These are phyloP conservation scores for Curvularia verruculosa DNA, from an alignment of 2,329 filamentous ascomycete genomes.

Conservation along the genomic window DNA sequence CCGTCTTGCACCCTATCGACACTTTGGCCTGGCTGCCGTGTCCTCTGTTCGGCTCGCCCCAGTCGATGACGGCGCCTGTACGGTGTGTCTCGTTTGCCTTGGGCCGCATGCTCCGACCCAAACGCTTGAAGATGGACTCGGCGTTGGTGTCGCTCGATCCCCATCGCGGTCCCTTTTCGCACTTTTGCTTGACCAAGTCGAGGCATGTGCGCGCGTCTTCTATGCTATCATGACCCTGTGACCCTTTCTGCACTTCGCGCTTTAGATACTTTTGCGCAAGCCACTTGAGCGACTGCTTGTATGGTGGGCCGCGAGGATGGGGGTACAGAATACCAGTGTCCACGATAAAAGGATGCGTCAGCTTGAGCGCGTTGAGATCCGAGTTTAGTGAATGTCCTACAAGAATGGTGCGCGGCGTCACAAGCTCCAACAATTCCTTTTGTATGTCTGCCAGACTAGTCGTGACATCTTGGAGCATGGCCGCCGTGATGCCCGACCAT, in stretches of 20 bases:
- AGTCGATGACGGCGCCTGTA: conserved; percentile 81
- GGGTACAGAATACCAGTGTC: conserved; percentile 91
- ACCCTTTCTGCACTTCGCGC: conserved; percentile 85
- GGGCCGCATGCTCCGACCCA: conserved; percentile 63
- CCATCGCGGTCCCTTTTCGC: conserved; percentile 88
- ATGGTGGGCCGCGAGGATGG: conserved; percentile 84
- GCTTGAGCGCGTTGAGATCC: conserved; percentile 80
- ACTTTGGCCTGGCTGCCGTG: conserved; percentile 63
- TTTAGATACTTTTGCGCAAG: conserved; percentile 83
- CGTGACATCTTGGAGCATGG: conserved; percentile 80
- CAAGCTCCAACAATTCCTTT: conserved; percentile 70
- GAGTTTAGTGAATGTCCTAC: conserved; percentile 83
- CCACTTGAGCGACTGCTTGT: conserved; percentile 91
- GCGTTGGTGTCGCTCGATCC: conserved; percentile 77
- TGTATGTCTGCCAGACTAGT: conserved; percentile 87
- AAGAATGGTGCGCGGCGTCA: conserved; percentile 75
- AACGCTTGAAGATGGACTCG: conserved; percentile 88
- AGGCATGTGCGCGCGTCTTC: conserved; percentile 92
- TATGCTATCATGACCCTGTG: conserved; percentile 83
- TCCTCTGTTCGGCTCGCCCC: conserved; percentile 76
- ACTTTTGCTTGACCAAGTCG: conserved; percentile 93
- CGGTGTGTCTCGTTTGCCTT: conserved; percentile 43
- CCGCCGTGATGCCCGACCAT: conserved; percentile 86
- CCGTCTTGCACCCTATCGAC: conserved; percentile 62
- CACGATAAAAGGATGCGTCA: conserved; percentile 91